Evolutionary conservation across 176 grass and related monocot species (phyloP), one percentile per base, ranked within the genome.

Genomic region (Chrysopogon serrulatus): DNA sequence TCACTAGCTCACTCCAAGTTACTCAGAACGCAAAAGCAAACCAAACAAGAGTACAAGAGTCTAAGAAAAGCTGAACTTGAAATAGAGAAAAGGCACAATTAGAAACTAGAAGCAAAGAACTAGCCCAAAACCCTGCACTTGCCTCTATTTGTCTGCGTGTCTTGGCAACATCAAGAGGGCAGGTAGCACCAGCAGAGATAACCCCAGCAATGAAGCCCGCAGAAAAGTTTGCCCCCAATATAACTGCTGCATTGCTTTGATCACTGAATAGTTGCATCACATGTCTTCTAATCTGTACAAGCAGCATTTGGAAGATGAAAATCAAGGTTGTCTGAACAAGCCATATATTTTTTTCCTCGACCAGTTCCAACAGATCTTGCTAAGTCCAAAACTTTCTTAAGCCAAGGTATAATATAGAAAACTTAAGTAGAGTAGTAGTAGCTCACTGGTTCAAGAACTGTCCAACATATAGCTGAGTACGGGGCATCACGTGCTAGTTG

Each of bases 161-260:
- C 73, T 95, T 98, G 45, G 92, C 95, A 51, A 98, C 95, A 95
- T 98, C 92, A 11, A 95, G 88, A 91, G 95, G 95, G 73, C 90
- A 93, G 47, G 95, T 98, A 59, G 76, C 90, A 32, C 86, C 92
- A 70, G 95, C 82, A 63, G 95, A 91, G 76, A 98, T 74, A 76
- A 92, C 36, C 61, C 95, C 92, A 77, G 95, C 92, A 91, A 88
- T 73, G 82, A 95, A 95, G 62, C 92, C 95, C 0, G 95, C 85
- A 27, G 89, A 90, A 82, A 98, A 93, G 71, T 98, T 98, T 71
- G 84, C 84, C 26, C 82, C 95, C 67, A 93, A 63, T 72, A 93
- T 82, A 90, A 83, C 64, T 13, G 88, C 73, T 10, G 83, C 84
- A 32, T 90, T 93, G 65, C 67, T 90, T 84, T 86, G 18, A 27